Evolutionary conservation across 768 basidiomycete species (phyloP), one percentile per base, ranked within the genome.

Genomic region (Russula sp.): DNA sequence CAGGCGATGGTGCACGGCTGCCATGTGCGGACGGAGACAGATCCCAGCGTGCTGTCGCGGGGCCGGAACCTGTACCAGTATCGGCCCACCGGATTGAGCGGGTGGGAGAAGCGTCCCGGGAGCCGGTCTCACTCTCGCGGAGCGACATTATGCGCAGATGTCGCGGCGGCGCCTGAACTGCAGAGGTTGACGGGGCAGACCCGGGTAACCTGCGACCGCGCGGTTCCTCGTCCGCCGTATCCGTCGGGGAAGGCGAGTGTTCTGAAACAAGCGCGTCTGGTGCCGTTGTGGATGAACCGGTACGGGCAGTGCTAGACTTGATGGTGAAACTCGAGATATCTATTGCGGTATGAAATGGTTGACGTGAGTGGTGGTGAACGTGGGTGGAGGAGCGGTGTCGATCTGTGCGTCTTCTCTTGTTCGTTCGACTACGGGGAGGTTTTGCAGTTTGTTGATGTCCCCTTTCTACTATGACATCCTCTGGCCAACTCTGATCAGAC

Each of bases 71-170:
- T n/a, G 66, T 65, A 9, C 61, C 55, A n/a, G 63, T 61, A 54
- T 80, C 79, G 42, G 74, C 78, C 65, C 79, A 81, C 39, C 77
- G 75, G 56, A 81, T 74, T 11, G 79, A 81, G n/a, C 79, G 77
- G 10, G 75, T 63, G 1, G 79, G 79, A 7, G 80, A 81, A 50
- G 68, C 73, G 2, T 78, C 79, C 25, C 79, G 74, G n/a, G 72
- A 67, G 22, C 51, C 54, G 36, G 61, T 35, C 49, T 65, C 67
- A 36, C 60, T 59, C 29, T 67, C 70, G 45, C 70, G 71, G 50
- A 73, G 65, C 35, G 73, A 71, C 61, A 72, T 68, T 48, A 73
- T 63, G 41, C 73, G 73, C 49, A 63, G 53, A 60, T 73, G 73
- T 35, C 64, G 69, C 35, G 64, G 64, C 18, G 56, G 65, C 46